phyloP scores from a whole-genome alignment of 257 asterid species.

The Knoxia roxburghii region DNA sequence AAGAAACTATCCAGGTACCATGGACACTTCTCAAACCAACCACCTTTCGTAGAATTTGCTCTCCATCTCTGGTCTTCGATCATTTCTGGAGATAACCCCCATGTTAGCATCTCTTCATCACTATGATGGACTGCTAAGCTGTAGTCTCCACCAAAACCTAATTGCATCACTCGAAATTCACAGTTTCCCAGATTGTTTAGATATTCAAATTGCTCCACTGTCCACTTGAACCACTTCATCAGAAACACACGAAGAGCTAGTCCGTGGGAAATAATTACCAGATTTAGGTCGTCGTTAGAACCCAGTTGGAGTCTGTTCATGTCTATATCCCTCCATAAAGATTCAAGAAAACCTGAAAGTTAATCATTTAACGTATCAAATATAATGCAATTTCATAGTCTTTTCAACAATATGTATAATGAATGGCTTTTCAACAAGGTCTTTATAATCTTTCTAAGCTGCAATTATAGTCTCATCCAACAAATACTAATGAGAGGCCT shows the following conservation, averaged over 20 bases:
- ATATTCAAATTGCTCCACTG: constrained; percentile 37
- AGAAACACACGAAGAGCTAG: constrained; percentile 35
- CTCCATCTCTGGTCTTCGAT: constrained; percentile 38
- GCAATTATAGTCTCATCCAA: background rate
- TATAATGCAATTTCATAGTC: background rate
- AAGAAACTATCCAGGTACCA: constrained; percentile 33
- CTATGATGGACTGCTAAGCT: constrained; percentile 39
- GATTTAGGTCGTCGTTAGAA: constrained; percentile 26
- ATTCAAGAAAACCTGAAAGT: constrained; percentile 40
- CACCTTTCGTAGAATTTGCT: constrained; percentile 28
- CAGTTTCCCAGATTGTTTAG: constrained; percentile 29
- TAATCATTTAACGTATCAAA: background rate
- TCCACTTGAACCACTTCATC: constrained; percentile 53
- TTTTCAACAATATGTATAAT: background rate
- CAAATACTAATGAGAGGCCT: background rate
- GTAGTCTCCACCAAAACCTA: constrained; percentile 40
- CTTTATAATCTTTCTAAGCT: background rate
- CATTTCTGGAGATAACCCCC: constrained; percentile 45
- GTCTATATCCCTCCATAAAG: constrained; percentile 44
- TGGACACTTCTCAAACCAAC: constrained; percentile 31
- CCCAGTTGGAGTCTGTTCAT: constrained; percentile 36
- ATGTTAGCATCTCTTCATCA: constrained; percentile 35
- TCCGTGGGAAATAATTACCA: constrained; percentile 38
- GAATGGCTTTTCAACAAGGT: background rate
- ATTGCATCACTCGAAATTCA: constrained; percentile 41